Conservation (phyloP, 352 stramenopile species). For the Pythium dissotocum region DNA sequence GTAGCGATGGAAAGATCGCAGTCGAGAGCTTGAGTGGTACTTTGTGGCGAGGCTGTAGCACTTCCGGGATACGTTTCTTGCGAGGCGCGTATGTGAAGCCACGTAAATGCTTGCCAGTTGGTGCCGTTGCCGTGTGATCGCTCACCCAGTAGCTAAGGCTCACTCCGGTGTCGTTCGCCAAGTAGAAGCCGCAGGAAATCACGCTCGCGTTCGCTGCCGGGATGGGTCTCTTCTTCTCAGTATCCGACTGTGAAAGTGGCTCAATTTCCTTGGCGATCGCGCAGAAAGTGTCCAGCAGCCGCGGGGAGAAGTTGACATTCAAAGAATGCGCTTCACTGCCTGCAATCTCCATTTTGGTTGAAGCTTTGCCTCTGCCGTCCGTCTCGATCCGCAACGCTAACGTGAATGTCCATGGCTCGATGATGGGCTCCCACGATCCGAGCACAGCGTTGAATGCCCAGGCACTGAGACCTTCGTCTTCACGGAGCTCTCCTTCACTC, state of each 20-base stretch:
- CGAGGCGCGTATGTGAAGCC: slow-evolving; percentile 63
- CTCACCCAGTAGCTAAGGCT: slow-evolving; percentile 70
- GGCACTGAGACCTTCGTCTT: slow-evolving; percentile 73
- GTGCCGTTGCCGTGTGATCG: slow-evolving; percentile 36
- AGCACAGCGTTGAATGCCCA: slow-evolving; percentile 80
- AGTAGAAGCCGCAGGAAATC: slow-evolving; percentile 80
- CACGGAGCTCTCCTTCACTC: slow-evolving; percentile 39
- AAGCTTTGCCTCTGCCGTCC: slow-evolving; percentile 48
- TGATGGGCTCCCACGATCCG: slow-evolving; percentile 75
- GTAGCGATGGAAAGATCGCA: slow-evolving; percentile 63
- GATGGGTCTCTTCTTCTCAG: slow-evolving; percentile 16
- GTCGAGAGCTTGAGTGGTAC: slow-evolving; percentile 72
- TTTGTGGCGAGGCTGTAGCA: slow-evolving; percentile 52
- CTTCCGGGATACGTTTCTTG: slow-evolving; percentile 43
- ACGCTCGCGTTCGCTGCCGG: slow-evolving; percentile 56
- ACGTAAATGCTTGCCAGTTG: slow-evolving; percentile 24
- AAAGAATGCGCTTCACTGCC: slow-evolving; percentile 60
- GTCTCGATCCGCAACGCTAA: slow-evolving; percentile 37
- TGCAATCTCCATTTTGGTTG: slow-evolving; percentile 49
- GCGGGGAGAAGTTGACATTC: slow-evolving; percentile 71
- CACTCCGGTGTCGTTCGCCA: slow-evolving; percentile 68
- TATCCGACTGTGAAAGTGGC: slow-evolving; percentile 26
- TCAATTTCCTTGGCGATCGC: slow-evolving; percentile 63
- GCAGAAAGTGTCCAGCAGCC: slow-evolving; percentile 64
- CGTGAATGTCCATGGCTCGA: slow-evolving; percentile 79